Base-by-base conservation (phyloP, 768 basidiomycete genomes). In the Amanita inopinata region DNA sequence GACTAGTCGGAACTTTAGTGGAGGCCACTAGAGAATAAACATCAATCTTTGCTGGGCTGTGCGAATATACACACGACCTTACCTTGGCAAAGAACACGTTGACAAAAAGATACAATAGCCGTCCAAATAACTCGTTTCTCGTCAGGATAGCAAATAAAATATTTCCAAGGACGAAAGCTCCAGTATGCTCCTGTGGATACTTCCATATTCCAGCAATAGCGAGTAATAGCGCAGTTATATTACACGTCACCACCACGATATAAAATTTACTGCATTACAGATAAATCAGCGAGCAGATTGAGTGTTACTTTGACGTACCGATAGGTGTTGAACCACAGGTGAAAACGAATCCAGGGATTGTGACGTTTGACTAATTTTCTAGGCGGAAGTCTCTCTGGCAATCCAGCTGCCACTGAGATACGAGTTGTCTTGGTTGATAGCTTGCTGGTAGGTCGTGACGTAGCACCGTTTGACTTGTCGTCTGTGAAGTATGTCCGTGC, bases 1-100 rank as follows among this genome's bases (percentile, higher is more conserved):
- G 22, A 64, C 79, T 5, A 86, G 66, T 40, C 84, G 70, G 53
- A 76, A 84, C 61, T 51, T 51, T 8, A 72, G 56, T 27, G 70
- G 70, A 11, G 69, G 51, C 70, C 70, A 72, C 69, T 71, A 38
- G 25, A 33, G 9, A 35, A 18, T 17, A 15, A 51, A n/a, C 47
- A 40, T 51, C 38, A 24, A 40, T 28, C 31, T 33, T 25, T n/a
- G n/a, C 14, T 22, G 15, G 8, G 14, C 25, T 17, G 11, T n/a
- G 12, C 8, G 14, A 4, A 18, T 10, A 17, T 12, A 9, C 35
- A 19, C 43, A 20, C 18, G 11, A 35, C 42, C 57, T 27, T 51
- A 80, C 83, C 73, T 87, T 88, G n/a, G 83, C 81, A 48, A 90
- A 87, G 20, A 71, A 59, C 0, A 76, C 83, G 55, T 85, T 89